Conservation (phyloP, 495 filamentous ascomycete genomes). For the Aspergillus avenaceus region DNA sequence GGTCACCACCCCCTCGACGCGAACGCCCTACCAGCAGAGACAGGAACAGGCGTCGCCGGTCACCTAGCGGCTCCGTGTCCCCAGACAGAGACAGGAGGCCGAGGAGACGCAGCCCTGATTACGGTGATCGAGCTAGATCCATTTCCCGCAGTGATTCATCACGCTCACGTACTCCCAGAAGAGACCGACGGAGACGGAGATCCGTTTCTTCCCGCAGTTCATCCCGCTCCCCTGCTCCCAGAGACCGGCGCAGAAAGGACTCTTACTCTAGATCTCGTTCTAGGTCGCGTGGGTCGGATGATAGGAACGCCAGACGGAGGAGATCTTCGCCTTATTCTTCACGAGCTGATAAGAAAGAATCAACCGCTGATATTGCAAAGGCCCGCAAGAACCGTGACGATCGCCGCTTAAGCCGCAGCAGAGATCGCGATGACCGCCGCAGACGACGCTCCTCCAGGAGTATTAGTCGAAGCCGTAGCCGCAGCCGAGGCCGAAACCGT, state of each 20-base stretch:
- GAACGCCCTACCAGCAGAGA: constrained; percentile 23
- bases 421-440: constrained; percentile 27
- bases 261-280: constrained; percentile 40
- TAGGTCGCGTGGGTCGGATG: constrained; percentile 32
- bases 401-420: constrained; percentile 39
- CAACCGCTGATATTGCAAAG: constrained; percentile 50
- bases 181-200: constrained; percentile 40
- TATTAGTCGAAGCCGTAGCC: constrained; percentile 37
- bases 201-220: constrained; percentile 46
- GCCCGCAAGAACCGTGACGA: constrained; percentile 32
- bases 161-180: constrained; percentile 62
- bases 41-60: constrained; percentile 31
- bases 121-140: constrained; percentile 52
- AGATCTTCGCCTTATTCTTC: constrained; percentile 40
- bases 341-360: constrained; percentile 35
- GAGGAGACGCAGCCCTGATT: constrained; percentile 38
- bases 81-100: constrained; percentile 34
- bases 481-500: constrained; percentile 38
- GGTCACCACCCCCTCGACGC: constrained; percentile 34
- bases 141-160: constrained; percentile 46
- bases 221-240: constrained; percentile 31
- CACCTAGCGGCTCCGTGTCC: constrained; percentile 33
- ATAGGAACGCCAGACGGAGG: constrained; percentile 25
- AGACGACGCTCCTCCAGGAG: constrained; percentile 38
- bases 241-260: constrained; percentile 27